Evolutionary conservation across 768 basidiomycete species (phyloP), one percentile per base, ranked within the genome.

Genomic region (Termitomyces sp.): DNA sequence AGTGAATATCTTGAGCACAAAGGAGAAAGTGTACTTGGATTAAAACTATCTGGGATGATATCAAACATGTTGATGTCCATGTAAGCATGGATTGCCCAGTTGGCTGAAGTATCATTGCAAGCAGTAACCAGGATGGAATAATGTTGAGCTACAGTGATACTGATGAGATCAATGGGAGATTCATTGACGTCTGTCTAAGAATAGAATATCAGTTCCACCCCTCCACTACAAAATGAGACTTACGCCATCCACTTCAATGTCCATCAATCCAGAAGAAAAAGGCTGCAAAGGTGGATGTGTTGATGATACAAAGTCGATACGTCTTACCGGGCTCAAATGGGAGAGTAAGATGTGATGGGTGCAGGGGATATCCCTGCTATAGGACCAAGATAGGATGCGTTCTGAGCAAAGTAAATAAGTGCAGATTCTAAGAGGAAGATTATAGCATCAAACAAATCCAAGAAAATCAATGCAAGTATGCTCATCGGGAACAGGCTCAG

Each of bases 51-150:
- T 0, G 96, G 93, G 14, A 94, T 67, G 14, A 62, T 76, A 69
- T 98, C 96, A 70, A 97, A 98, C 94, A 95, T 96, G 60, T 74
- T 76, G 0, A 81, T 81, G 67, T 95, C 92, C 83, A 98, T 92
- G 76, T 94, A 91, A 5, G 90, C 89, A 66, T 94, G 91, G 57
- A 99, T 84, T 51, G 83, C 84, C 86, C 87, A 98, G 76, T 99
- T 97, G 22, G 81, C 75, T 2, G 80, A 74, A 0, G 87, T 89
- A 61, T 94, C 90, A 71, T 95, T 95, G 48, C 88, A 84, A 10
- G 96, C 95, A 12, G 87, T 88, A 53, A 99, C 92, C 32, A 98
- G 84, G 41, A 99, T 76, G 0, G 94, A 95, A 71, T 96, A 97
- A n/a, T 96, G 85, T 70, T 98, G 96, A 0, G 94, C 94, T 29